These are phyloP conservation scores for Fraxinus baroniana DNA, from an alignment of 305 asterid genomes.

Conservation along the genomic window DNA sequence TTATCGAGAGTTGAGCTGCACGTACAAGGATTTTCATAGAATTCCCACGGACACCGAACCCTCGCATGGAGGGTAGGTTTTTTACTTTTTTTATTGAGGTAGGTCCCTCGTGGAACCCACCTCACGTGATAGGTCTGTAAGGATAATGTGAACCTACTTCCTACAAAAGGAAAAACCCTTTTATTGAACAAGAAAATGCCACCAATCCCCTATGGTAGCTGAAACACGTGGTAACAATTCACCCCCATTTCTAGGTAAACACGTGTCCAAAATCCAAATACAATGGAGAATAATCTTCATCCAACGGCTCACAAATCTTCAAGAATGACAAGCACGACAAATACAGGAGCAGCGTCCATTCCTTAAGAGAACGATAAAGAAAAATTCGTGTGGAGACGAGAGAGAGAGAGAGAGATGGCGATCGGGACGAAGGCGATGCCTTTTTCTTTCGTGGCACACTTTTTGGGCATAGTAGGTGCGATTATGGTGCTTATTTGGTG, in stretches of 20 bases:
- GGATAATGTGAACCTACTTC: too few relatives aligned
- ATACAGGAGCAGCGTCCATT: not conserved
- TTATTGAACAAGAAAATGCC: not conserved
- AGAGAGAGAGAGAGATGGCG: slow-evolving; percentile 45
- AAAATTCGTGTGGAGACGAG: not conserved
- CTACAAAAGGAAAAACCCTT: too few relatives aligned
- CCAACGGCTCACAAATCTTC: slow-evolving; percentile 34
- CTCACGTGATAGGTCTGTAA: too few relatives aligned
- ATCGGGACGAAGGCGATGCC: slow-evolving; percentile 61
- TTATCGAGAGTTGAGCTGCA: too few relatives aligned
- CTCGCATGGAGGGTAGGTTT: too few relatives aligned
- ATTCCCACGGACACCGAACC: too few relatives aligned
- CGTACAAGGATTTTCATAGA: too few relatives aligned
- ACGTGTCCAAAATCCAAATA: slow-evolving; percentile 14
- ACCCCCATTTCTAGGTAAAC: slow-evolving; percentile 14
- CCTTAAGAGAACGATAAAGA: not conserved
- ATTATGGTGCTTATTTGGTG: slow-evolving; percentile 74
- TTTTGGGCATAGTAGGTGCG: slow-evolving; percentile 55
- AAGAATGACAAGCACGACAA: not conserved
- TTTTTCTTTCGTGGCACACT: slow-evolving; percentile 59
- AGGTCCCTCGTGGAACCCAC: too few relatives aligned
- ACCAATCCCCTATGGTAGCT: not conserved
- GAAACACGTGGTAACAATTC: slow-evolving; percentile 22
- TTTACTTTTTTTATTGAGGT: too few relatives aligned
- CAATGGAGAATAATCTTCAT: slow-evolving; percentile 10